These are phyloP conservation scores for Backusella macrospora DNA, from an alignment of 192 early-diverging fungal species.

Conservation along the genomic window DNA sequence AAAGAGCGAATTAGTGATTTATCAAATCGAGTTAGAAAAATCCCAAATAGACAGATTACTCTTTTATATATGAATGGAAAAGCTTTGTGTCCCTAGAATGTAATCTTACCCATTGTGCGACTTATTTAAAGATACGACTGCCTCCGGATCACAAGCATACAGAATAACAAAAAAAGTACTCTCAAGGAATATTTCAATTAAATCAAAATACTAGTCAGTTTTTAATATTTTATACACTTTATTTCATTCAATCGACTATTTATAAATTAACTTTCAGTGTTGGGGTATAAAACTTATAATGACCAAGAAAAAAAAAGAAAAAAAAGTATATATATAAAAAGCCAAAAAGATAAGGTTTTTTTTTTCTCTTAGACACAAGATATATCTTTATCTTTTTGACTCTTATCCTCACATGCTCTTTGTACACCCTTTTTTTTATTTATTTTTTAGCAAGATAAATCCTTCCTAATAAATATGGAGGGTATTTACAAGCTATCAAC, in stretches of 20 bases:
- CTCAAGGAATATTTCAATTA: not conserved
- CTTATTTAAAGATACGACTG: conserved; percentile 11
- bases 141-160: not conserved
- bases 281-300: not conserved
- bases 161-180: not conserved
- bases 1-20: not conserved
- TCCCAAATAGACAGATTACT: not conserved
- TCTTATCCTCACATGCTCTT: conserved; percentile 16
- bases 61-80: not conserved
- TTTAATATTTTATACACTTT: not conserved
- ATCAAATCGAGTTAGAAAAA: conserved; percentile 6
- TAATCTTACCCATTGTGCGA: not conserved
- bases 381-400: conserved; percentile 14
- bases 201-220: not conserved
- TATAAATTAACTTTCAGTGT: not conserved
- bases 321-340: not conserved
- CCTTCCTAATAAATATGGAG: not conserved
- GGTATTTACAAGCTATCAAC: not conserved
- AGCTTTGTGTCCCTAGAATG: not conserved
- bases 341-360: conserved; percentile 1
- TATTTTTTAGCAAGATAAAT: not conserved
- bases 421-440: not conserved
- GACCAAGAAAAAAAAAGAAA: not conserved
- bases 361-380: conserved; percentile 11
- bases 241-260: not conserved